Evolutionary conservation across 108 stramenopile genomes (phyloP).

Genomic region (Stephanodiscus minutulus): DNA sequence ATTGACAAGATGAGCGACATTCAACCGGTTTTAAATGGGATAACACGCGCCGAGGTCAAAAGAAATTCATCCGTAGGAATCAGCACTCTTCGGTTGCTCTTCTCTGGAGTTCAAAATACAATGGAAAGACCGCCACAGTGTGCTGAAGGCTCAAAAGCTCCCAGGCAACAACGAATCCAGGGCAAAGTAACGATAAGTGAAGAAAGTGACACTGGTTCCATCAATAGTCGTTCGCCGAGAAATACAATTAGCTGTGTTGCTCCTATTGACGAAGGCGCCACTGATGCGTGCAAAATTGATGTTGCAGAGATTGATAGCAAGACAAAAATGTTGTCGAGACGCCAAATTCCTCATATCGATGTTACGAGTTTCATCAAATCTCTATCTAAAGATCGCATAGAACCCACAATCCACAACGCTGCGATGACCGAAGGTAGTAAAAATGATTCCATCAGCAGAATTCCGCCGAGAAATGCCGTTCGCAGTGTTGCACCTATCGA

Average conservation of each 20-base stretch:
- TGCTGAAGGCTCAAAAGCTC: not conserved
- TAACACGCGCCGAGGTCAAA: conserved; percentile 1
- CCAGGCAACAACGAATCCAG: not conserved
- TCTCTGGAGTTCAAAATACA: conserved; percentile 16
- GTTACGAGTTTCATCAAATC: too few relatives aligned
- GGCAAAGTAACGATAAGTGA: not conserved
- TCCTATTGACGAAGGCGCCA: too few relatives aligned
- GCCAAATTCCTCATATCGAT: too few relatives aligned
- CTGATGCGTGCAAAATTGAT: too few relatives aligned
- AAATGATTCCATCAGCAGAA: not conserved
- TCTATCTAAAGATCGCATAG: too few relatives aligned
- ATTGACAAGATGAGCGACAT: conserved; percentile 39
- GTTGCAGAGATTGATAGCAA: too few relatives aligned
- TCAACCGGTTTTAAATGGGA: not conserved
- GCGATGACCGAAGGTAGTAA: not conserved
- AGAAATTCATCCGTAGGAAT: conserved; percentile 5
- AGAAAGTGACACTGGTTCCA: not conserved
- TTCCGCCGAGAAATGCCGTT: not conserved
- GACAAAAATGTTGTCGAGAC: too few relatives aligned
- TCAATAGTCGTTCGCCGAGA: too few relatives aligned
- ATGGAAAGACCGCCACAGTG: not conserved
- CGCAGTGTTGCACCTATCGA: not conserved
- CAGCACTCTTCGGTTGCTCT: conserved; percentile 32
- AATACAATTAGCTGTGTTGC: too few relatives aligned
- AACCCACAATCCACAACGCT: too few relatives aligned